phyloP scores from a whole-genome alignment of 1,284 basidiomycete species.

The Irpex sp. region DNA sequence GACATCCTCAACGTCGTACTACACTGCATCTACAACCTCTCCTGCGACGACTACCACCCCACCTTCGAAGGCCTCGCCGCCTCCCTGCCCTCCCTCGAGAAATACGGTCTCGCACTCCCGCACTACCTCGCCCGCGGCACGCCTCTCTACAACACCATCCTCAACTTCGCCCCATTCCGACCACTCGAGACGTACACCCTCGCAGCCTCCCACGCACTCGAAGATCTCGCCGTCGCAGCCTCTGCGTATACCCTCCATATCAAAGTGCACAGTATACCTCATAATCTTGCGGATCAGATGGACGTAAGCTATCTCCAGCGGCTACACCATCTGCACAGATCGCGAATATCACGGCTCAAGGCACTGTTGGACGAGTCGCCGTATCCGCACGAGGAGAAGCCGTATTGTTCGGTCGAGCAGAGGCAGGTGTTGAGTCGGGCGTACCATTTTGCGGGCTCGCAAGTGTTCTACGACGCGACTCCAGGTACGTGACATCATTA shows the following conservation, averaged over 20 bases:
- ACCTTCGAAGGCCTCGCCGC: conserved; percentile 25
- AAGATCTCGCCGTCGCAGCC: conserved; percentile 32
- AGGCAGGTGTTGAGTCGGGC: not conserved
- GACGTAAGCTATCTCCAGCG: conserved; percentile 33
- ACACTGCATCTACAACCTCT: conserved; percentile 31
- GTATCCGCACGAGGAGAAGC: not conserved
- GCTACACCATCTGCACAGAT: conserved; percentile 36
- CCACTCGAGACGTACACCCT: conserved; percentile 34
- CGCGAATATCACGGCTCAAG: conserved; percentile 33
- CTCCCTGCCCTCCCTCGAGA: conserved; percentile 26
- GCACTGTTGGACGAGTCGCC: conserved; percentile 22
- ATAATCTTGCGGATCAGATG: conserved; percentile 30
- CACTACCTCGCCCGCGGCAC: conserved; percentile 20
- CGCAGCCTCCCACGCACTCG: conserved; percentile 31
- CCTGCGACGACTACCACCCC: conserved; percentile 32
- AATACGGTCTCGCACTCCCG: conserved; percentile 26
- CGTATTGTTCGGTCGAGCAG: not conserved
- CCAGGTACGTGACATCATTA: not conserved
- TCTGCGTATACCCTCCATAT: conserved; percentile 32
- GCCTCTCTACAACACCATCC: conserved; percentile 27
- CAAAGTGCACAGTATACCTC: conserved; percentile 28
- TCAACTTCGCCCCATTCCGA: conserved; percentile 29
- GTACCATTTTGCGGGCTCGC: not conserved
- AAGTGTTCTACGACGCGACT: not conserved
- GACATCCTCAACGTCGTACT: conserved; percentile 34